These are phyloP conservation scores for Cucumis variabilis DNA, from an alignment of 331 rosid genomes.

Conservation along the genomic window DNA sequence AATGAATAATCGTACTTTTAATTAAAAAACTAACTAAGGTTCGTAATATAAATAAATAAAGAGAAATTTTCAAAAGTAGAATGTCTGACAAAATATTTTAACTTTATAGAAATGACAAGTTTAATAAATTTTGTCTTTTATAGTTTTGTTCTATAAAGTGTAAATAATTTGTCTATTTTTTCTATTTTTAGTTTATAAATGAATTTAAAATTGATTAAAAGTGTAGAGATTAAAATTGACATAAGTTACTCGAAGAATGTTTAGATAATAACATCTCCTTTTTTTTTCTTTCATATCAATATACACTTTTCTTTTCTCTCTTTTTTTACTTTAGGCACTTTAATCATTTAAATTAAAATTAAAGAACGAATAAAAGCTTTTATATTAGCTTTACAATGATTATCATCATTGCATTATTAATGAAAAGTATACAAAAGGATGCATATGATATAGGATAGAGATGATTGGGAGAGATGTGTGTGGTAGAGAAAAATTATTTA, in stretches of 20 bases:
- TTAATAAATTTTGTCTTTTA: no score
- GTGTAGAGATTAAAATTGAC: no score
- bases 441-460: neutral
- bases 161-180: no score
- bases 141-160: no score
- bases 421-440: neutral
- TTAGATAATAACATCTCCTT: neutral
- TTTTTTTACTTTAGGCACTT: neutral
- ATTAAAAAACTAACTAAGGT: no score
- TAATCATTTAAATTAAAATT: neutral
- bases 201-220: no score
- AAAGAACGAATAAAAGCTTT: neutral
- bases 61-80: no score
- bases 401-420: neutral
- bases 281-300: neutral
- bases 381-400: constrained; percentile 1
- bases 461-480: neutral
- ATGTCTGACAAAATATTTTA: no score
- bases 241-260: neutral
- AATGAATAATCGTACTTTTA: no score
- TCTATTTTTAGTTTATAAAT: no score
- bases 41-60: no score
- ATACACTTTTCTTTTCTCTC: neutral
- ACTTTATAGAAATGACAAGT: no score
- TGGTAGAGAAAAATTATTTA: neutral